phyloP scores from a whole-genome alignment of 2,329 filamentous ascomycete genomes.

The Alternaria gansuensis region DNA sequence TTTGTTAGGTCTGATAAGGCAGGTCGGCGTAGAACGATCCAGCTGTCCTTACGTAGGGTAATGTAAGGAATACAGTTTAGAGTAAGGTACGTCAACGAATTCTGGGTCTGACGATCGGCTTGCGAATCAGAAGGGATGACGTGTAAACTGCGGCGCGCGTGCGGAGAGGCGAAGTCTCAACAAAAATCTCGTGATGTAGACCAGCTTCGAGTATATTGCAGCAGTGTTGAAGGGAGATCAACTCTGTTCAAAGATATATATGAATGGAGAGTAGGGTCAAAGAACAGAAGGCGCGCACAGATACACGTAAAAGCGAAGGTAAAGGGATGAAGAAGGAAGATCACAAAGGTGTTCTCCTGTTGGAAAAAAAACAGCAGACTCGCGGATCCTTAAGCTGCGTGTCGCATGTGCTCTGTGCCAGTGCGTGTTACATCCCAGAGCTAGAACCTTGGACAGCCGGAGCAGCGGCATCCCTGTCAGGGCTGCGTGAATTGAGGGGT shows the following conservation, averaged over 20 bases:
- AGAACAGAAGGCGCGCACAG: slow-evolving; percentile 3
- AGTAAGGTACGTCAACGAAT: slow-evolving; percentile 8
- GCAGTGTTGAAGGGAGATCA: slow-evolving; percentile 26
- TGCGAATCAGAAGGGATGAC: slow-evolving; percentile 16
- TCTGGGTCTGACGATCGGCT: slow-evolving; percentile 13
- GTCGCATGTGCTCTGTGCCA: slow-evolving; percentile 28
- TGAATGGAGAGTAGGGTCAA: slow-evolving; percentile 3
- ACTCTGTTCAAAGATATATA: slow-evolving; percentile 18
- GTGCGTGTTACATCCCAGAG: slow-evolving; percentile 29
- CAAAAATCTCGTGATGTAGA: slow-evolving; percentile 13
- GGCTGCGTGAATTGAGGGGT: slow-evolving; percentile 20
- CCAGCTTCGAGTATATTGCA: slow-evolving; percentile 28
- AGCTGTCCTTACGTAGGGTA: slow-evolving; percentile 5
- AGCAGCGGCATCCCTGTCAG: slow-evolving; percentile 18
- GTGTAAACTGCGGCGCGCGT: slow-evolving; percentile 4
- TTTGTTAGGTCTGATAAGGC: background rate
- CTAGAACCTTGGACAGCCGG: slow-evolving; percentile 14
- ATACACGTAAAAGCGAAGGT: slow-evolving; percentile 22
- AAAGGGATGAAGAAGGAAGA: slow-evolving; percentile 19
- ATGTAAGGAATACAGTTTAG: slow-evolving; percentile 10
- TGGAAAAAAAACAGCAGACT: slow-evolving; percentile 5
- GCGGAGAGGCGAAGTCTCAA: slow-evolving; percentile 8
- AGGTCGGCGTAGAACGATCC: background rate
- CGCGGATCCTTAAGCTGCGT: slow-evolving; percentile 20
- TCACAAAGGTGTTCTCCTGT: slow-evolving; percentile 5